Conservation (phyloP, 176 grass and related monocot species). For the barley (Hordeum vulgare) region MorexV3_pseudomolecules_assembly NC_058518.1:475072297-475072796, state of each 20-base stretch:
- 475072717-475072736: conserved; percentile 41
- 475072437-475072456: conserved; percentile 49
- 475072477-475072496: background rate
- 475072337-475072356: conserved; percentile 26
- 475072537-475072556: background rate
- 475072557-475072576: conserved; percentile 45
- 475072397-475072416: conserved; percentile 47
- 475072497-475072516: background rate
- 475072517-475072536: background rate
- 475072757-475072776: background rate
- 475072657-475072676: conserved; percentile 36
- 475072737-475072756: background rate
- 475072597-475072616: conserved; percentile 68
- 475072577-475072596: conserved; percentile 52
- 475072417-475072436: conserved; percentile 52
- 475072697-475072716: background rate
- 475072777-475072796: conserved; percentile 3
- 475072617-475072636: conserved; percentile 51
- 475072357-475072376: conserved; percentile 67
- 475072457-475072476: conserved; percentile 73
- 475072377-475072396: conserved; percentile 50
- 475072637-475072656: conserved; percentile 41
- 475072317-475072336: background rate
- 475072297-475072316: background rate
- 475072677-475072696: conserved; percentile 7